Percentiles rank a stretch among this genome's conserved stretches.
Conservation (phyloP, 1,284 basidiomycete genomes). For the Heliocybe sulcata region DNA sequence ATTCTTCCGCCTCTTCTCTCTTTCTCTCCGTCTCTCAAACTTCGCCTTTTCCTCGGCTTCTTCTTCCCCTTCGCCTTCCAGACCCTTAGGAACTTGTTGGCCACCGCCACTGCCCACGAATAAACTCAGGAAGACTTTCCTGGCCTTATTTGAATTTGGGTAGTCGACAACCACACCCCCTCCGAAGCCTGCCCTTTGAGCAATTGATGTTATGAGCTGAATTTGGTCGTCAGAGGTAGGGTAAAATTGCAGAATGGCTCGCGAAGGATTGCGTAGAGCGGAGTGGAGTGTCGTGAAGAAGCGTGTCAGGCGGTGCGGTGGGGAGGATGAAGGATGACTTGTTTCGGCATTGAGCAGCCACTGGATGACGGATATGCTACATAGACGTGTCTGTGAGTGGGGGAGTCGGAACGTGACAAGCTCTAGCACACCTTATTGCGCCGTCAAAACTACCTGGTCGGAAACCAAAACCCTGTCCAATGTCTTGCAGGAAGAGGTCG, state of each 20-base stretch:
- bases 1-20: constrained; percentile 41
- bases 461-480: constrained; percentile 92
- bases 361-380: constrained; percentile 94
- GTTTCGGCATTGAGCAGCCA: constrained; percentile 99
- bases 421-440: constrained; percentile 74
- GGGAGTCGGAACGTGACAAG: neutral
- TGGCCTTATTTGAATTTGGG: constrained; percentile 92
- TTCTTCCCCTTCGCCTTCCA: constrained; percentile 59
- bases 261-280: constrained; percentile 83
- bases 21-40: constrained; percentile 66
- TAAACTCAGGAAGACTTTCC: constrained; percentile 87
- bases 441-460: constrained; percentile 96
- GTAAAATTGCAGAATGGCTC: constrained; percentile 95
- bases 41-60: constrained; percentile 39
- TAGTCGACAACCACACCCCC: constrained; percentile 97
- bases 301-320: constrained; percentile 83
- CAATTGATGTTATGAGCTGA: constrained; percentile 89
- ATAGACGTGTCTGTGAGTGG: neutral
- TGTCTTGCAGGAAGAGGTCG: constrained; percentile 89
- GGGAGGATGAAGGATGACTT: constrained; percentile 84
- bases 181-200: constrained; percentile 93
- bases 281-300: constrained; percentile 99
- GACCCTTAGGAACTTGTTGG: constrained; percentile 57
- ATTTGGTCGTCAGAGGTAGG: constrained; percentile 94
- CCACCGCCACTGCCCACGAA: constrained; percentile 74